These are phyloP conservation scores for Sarocladiaceae sp. DNA, from an alignment of 2,329 filamentous ascomycete species.

Conservation along the genomic window DNA sequence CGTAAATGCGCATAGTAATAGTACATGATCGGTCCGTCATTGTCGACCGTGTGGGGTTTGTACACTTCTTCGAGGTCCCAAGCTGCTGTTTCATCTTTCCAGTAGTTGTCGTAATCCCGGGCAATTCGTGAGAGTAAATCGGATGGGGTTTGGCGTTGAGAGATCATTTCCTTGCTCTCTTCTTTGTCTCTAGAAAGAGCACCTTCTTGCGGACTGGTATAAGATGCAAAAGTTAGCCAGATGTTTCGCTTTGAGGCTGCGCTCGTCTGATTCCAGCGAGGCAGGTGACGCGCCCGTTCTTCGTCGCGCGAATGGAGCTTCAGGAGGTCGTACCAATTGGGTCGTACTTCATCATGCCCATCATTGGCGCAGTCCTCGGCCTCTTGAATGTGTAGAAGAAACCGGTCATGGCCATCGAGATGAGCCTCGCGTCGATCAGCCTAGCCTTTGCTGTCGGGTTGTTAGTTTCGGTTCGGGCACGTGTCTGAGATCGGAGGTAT, in stretches of 20 bases:
- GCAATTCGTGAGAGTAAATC: neutral
- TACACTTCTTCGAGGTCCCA: neutral
- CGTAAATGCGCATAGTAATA: slow-evolving; percentile 8
- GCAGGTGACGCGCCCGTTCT: neutral
- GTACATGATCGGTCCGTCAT: neutral
- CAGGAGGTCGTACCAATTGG: slow-evolving; percentile 66
- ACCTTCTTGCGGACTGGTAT: slow-evolving; percentile 81
- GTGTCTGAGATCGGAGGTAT: no score
- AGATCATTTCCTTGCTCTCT: slow-evolving; percentile 56
- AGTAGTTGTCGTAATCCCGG: neutral
- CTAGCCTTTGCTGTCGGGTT: slow-evolving; percentile 74
- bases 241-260: neutral
- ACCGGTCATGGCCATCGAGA: slow-evolving; percentile 98
- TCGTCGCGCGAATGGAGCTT: neutral
- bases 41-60: neutral
- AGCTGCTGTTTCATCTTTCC: neutral
- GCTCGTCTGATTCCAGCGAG: neutral
- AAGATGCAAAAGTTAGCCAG: neutral
- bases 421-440: slow-evolving; percentile 84
- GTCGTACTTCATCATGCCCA: slow-evolving; percentile 99
- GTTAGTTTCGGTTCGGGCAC: slow-evolving; percentile 12
- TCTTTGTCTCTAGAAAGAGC: slow-evolving; percentile 90
- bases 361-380: slow-evolving; percentile 72
- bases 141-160: neutral
- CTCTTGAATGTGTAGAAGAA: slow-evolving; percentile 92